Conservation (phyloP, 2,329 filamentous ascomycete species). For the Cladosporium cucumerinum region DNA sequence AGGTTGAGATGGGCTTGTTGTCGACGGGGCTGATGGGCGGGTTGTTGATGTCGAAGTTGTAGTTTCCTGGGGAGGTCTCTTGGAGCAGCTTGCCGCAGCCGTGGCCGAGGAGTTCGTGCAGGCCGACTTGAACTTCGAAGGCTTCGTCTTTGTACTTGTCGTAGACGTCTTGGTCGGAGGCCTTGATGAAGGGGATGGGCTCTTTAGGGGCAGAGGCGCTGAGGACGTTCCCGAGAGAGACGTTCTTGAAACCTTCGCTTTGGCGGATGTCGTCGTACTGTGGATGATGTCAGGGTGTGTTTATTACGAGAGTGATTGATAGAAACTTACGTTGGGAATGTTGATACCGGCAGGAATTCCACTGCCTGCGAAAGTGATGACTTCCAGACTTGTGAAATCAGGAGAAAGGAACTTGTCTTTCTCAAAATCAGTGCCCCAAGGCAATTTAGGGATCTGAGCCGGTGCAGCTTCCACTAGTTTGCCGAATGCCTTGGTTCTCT, state of each 20-base stretch:
- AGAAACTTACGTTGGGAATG: constrained; percentile 8
- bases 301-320: neutral
- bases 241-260: constrained; percentile 85
- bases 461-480: constrained; percentile 79
- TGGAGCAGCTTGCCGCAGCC: constrained; percentile 92
- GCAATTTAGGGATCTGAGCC: constrained; percentile 79
- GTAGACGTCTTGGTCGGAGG: constrained; percentile 73
- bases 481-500: constrained; percentile 83
- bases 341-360: constrained; percentile 56
- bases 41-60: constrained; percentile 82
- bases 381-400: constrained; percentile 93
- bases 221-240: constrained; percentile 88
- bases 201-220: constrained; percentile 89
- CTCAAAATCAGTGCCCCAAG: constrained; percentile 85
- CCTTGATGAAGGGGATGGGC: constrained; percentile 83
- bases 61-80: constrained; percentile 76
- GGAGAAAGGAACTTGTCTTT: constrained; percentile 95
- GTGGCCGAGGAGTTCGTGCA: constrained; percentile 85
- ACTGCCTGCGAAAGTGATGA: constrained; percentile 71
- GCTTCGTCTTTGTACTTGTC: constrained; percentile 79
- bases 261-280: constrained; percentile 76
- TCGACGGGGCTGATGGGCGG: constrained; percentile 79
- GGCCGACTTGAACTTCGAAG: constrained; percentile 93
- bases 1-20: constrained; percentile 72
- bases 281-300: constrained; percentile 33